Evolutionary conservation across 140 eudicot species (phyloP), one percentile per base, ranked within the genome.

Genomic region (Stevia rebaudiana): DNA sequence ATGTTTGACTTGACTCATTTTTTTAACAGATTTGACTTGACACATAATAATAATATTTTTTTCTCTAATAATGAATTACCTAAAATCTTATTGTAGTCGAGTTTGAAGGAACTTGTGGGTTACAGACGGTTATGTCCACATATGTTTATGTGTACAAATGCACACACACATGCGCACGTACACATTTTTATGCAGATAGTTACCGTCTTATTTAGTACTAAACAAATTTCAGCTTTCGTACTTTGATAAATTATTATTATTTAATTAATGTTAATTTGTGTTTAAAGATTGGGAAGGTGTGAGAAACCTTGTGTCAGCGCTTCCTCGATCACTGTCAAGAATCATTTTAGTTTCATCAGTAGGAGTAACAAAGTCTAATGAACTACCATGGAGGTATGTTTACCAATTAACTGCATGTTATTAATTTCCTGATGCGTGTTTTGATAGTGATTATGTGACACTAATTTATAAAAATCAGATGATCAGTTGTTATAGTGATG

Each of bases 351-450:
- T 92, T 53, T 88, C 98, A 54, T 92, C 98, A 1, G 84, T 92
- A 6, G 98, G 98, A 73, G 98, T 92, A 18, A 92, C 98, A 76
- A 92, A 92, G 87, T 85, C 68, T 55, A 83, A 79, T 69, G 97
- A 92, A 76, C 70, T 92, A 43, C 98, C 98, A 42, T 92, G 98
- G 98, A 92, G 96, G 98, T 92, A 85, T 63, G 69, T 16, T 13
- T 72, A 5, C 48, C 24, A 41, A 8, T 37, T 63, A 52, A 63
- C 25, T 39, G 30, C 47, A 6, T 37, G 37, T 52, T 23, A 11
- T 60, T 18, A 18, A 11, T 7, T 56, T 30, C 5, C 2, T 17
- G 53, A 33, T 65, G 19, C 52, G 41, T 56, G 11, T 23, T 39
- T 66, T n/a, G 37, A 13, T 31, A 33, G 3, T 35, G 51, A 66